phyloP scores from a whole-genome alignment of 2,329 filamentous ascomycete genomes.

The Aspergillus calidoustus region DNA sequence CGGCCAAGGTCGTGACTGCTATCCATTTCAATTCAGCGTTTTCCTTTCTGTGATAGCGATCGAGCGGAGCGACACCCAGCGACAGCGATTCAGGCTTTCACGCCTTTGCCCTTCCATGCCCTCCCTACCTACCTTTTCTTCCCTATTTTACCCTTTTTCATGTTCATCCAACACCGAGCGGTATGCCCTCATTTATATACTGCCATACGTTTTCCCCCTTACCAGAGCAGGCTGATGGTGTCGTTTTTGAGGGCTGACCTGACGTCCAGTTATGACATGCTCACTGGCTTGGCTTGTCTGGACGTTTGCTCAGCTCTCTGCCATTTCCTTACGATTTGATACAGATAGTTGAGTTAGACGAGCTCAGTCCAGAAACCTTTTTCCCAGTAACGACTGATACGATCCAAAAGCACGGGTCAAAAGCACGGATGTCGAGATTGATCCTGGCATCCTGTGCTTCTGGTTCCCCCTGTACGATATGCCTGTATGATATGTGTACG shows the following conservation, averaged over 20 bases:
- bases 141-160: neutral
- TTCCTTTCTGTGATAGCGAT: neutral
- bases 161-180: neutral
- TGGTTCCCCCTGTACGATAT: neutral
- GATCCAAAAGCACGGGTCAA: neutral
- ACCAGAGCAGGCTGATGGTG: slow-evolving; percentile 6
- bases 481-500: neutral
- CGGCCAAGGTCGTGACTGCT: slow-evolving; percentile 1
- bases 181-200: slow-evolving; percentile 12
- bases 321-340: slow-evolving; percentile 1
- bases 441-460: neutral
- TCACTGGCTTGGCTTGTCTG: neutral
- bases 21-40: neutral
- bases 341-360: slow-evolving; percentile 7
- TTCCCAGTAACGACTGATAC: neutral
- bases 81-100: neutral
- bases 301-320: slow-evolving; percentile 6
- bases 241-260: neutral
- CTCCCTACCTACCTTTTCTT: neutral
- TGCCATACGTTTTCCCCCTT: neutral
- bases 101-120: neutral
- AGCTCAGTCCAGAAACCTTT: slow-evolving; percentile 9
- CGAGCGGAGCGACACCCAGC: neutral
- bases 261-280: neutral
- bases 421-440: neutral